Evolutionary conservation across 2,329 filamentous ascomycete genomes (phyloP).

Genomic region (Ceratocystis cubensis): DNA sequence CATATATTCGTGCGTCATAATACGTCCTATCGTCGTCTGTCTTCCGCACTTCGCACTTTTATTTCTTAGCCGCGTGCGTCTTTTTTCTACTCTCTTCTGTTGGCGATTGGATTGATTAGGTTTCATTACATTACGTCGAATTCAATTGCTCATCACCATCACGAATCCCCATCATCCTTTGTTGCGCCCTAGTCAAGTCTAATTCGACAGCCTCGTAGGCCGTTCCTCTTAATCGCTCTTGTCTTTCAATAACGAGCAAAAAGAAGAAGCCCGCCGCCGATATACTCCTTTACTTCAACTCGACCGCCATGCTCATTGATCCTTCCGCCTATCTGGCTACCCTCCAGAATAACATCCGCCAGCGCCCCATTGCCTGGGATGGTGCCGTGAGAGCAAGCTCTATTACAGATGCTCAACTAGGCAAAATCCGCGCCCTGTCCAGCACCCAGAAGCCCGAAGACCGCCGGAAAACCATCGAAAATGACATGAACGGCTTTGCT

Average conservation of each 20-base stretch:
- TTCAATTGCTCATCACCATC: neutral
- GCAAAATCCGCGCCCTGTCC: slow-evolving; percentile 92
- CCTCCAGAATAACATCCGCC: slow-evolving; percentile 92
- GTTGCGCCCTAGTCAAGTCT: slow-evolving; percentile 7
- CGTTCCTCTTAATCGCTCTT: neutral
- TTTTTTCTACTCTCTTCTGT: neutral
- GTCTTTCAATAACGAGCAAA: neutral
- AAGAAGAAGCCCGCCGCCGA: neutral
- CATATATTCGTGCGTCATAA: slow-evolving; percentile 8
- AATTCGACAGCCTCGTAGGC: slow-evolving; percentile 15
- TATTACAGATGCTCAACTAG: slow-evolving; percentile 84
- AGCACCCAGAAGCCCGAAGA: slow-evolving; percentile 82
- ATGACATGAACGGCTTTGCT: slow-evolving; percentile 67
- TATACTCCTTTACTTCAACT: neutral
- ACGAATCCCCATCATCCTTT: neutral
- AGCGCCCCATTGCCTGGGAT: slow-evolving; percentile 93
- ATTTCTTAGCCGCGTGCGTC: neutral
- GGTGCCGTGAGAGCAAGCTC: slow-evolving; percentile 86
- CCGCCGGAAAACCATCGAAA: slow-evolving; percentile 68
- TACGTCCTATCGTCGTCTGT: neutral
- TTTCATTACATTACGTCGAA: neutral
- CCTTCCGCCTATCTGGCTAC: slow-evolving; percentile 74
- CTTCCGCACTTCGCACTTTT: neutral
- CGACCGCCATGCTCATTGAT: slow-evolving; percentile 65
- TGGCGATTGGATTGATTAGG: neutral